Base-by-base conservation (phyloP, 1,139 yeast genomes). In the Taphrina betulina region DNA sequence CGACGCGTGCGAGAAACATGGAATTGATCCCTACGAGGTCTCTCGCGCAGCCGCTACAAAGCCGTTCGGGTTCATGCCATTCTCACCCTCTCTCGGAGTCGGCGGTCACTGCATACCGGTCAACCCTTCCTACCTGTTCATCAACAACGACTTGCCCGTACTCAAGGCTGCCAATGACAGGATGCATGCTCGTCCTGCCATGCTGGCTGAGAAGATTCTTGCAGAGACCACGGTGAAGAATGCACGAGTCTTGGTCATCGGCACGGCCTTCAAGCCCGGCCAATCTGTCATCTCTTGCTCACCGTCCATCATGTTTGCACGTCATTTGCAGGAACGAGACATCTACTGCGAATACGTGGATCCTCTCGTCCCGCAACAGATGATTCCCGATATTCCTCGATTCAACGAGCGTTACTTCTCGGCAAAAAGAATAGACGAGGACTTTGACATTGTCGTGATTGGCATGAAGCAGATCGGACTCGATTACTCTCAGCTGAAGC, bases 21-120 rank as follows among this genome's bases (percentile, higher is more conserved):
- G 31, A 36, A 43, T 43, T 43, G 48, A 43, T 43, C 48, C 48
- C 12, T 43, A 43, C 20, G 48, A 43, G 17, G 48, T 43, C 36
- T 23, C 34, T 20, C 48, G 48, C 3, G 48, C 48, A 20, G 48
- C 48, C 8, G 48, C 48, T 28, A 43, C 48, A 5, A 43, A 43
- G 31, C 48, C 48, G 8, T 43, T 43, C 48, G 48, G 48, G 5
- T 43, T 31, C 38, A 43, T 43, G 48, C 48, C 48, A 12, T 43
- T 19, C 48, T 31, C 38, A 31, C 48, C 48, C 10, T 29, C 38
- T 14, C 29, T 43, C 16, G 48, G 48, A 19, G 48, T 43, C 16
- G 48, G 48, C 38, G 48, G 48, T 17, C 48, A 43, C 48, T 43
- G 48, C 38, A 43, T 43, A 26, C 48, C 48, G 10, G 48, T 43